A percentile compares a stretch with the other conserved stretches of the same genome.
Conservation (phyloP, 164 flowering plant species). For the Platanus orientalis region DNA sequence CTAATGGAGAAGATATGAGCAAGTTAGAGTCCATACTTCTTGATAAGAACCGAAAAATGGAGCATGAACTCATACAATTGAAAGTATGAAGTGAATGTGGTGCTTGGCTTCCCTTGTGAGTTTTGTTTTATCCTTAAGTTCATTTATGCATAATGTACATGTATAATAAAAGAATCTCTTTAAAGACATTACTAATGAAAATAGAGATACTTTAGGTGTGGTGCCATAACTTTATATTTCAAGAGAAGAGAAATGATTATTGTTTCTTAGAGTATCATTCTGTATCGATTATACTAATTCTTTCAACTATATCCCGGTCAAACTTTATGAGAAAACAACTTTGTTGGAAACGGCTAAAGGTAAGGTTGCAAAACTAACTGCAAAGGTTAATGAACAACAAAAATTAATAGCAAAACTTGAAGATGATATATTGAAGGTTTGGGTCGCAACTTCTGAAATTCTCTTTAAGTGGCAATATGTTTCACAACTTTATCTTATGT, state of each 20-base stretch:
- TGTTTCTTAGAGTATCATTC: background rate
- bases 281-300: no score
- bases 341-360: conserved; percentile 73
- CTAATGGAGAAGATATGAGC: conserved; percentile 98
- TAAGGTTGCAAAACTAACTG: conserved; percentile 56
- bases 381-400: conserved; percentile 78
- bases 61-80: conserved; percentile 89
- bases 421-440: conserved; percentile 94
- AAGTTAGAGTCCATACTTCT: conserved; percentile 92
- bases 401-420: conserved; percentile 86
- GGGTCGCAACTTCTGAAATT: conserved; percentile 5
- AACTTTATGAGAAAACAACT: conserved; percentile 77
- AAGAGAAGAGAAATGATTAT: background rate
- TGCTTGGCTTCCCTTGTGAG: conserved; percentile 4
- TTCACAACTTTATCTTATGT: no score
- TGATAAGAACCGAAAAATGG: conserved; percentile 96
- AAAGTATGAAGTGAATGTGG: conserved; percentile 47
- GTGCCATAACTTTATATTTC: background rate
- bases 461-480: background rate
- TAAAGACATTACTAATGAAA: background rate
- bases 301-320: conserved; percentile 43
- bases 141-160: background rate
- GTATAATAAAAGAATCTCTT: background rate
- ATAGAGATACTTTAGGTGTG: background rate
- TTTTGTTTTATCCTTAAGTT: no score